A percentile compares a stretch with the other conserved stretches of the same genome.
Evolutionary conservation across 164 flowering plant species (phyloP).

Genomic region (Umbellularia californica): DNA sequence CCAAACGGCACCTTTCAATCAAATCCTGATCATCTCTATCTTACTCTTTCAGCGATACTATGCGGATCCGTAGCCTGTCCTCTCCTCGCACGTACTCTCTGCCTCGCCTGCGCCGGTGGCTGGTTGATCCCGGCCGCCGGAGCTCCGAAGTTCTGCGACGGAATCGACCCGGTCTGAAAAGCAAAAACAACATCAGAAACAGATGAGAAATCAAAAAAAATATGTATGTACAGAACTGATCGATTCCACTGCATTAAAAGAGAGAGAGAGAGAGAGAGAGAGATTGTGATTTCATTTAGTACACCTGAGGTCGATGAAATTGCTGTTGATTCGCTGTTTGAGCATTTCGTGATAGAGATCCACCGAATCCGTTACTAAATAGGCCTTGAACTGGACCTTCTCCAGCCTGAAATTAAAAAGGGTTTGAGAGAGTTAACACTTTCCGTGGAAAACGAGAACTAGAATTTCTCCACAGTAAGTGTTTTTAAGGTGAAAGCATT

Average conservation of each 20-base stretch:
- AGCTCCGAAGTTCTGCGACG: constrained; percentile 43
- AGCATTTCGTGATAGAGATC: constrained; percentile 42
- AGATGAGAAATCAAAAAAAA: not conserved
- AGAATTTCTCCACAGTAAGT: too few relatives aligned
- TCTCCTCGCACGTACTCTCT: constrained; percentile 84
- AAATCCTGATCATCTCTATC: not conserved
- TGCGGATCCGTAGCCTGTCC: constrained; percentile 99
- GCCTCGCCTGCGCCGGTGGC: constrained; percentile 45
- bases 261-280: not conserved
- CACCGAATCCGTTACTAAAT: constrained; percentile 48
- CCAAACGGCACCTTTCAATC: not conserved
- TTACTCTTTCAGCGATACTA: constrained; percentile 96
- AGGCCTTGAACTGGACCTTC: constrained; percentile 54
- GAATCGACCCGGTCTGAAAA: constrained; percentile 27
- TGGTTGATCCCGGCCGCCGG: constrained; percentile 38
- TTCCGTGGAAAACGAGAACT: too few relatives aligned
- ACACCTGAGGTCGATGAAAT: constrained; percentile 50
- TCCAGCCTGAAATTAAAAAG: constrained; percentile 29
- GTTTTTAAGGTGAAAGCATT: too few relatives aligned
- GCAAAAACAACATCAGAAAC: not conserved
- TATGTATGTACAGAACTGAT: not conserved
- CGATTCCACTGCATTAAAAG: not conserved
- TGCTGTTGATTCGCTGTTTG: constrained; percentile 41
- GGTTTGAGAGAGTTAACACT: not conserved
- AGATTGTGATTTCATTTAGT: not conserved